A percentile compares a stretch with the other conserved stretches of the same genome.
Evolutionary conservation across 441 rosid genomes (phyloP).

Genomic region (Croton setiger): DNA sequence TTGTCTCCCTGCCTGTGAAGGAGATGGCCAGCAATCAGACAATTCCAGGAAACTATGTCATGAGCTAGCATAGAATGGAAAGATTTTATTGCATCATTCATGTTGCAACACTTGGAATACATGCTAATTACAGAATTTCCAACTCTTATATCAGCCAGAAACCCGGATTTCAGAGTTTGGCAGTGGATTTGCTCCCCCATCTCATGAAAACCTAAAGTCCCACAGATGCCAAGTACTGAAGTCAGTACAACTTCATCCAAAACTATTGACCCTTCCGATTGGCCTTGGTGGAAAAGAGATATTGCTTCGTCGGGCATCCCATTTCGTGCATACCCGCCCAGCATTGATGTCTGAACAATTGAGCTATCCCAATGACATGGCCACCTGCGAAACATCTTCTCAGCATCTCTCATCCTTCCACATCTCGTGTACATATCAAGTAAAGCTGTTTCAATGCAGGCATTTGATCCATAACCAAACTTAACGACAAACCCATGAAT

Average conservation of each 20-base stretch:
- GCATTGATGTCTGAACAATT: slow-evolving; percentile 55
- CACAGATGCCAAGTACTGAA: slow-evolving; percentile 58
- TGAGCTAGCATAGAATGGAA: slow-evolving; percentile 49
- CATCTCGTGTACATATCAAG: slow-evolving; percentile 81
- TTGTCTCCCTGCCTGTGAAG: slow-evolving; percentile 71
- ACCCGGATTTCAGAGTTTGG: slow-evolving; percentile 55
- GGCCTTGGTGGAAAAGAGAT: slow-evolving; percentile 37
- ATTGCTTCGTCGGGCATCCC: slow-evolving; percentile 74
- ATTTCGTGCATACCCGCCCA: slow-evolving; percentile 68
- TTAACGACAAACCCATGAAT: slow-evolving; percentile 67
- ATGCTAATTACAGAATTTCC: slow-evolving; percentile 69
- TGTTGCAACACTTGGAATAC: slow-evolving; percentile 62
- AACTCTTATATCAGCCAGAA: slow-evolving; percentile 42
- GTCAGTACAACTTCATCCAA: slow-evolving; percentile 59
- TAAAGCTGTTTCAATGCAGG: slow-evolving; percentile 57
- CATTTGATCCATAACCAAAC: slow-evolving; percentile 56
- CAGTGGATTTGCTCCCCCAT: slow-evolving; percentile 76
- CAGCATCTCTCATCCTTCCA: slow-evolving; percentile 75
- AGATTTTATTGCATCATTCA: slow-evolving; percentile 40
- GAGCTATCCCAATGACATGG: slow-evolving; percentile 45
- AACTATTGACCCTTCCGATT: slow-evolving; percentile 37
- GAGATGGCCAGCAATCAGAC: slow-evolving; percentile 61
- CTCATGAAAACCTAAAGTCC: slow-evolving; percentile 62
- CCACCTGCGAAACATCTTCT: slow-evolving; percentile 51
- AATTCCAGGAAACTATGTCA: slow-evolving; percentile 71